These are phyloP conservation scores for Phyllosticta capitalensis DNA, from an alignment of 2,329 filamentous ascomycete species.

Conservation along the genomic window DNA sequence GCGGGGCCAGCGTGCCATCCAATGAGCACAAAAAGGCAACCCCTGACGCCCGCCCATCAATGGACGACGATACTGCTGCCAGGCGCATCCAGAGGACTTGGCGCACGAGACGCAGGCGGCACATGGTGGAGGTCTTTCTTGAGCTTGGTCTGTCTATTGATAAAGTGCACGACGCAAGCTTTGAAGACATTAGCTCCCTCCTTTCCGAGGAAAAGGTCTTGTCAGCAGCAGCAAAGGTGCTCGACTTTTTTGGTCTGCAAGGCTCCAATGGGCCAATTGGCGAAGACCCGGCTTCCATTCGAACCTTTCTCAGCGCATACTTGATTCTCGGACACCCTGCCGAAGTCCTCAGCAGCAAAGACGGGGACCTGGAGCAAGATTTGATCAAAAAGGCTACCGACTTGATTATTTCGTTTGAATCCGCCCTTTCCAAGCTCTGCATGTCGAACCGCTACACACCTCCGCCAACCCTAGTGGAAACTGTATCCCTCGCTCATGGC, in stretches of 20 bases:
- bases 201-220: constrained; percentile 60
- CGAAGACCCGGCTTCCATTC: constrained; percentile 58
- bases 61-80: constrained; percentile 54
- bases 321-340: constrained; percentile 71
- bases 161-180: constrained; percentile 57
- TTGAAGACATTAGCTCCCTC: constrained; percentile 63
- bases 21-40: constrained; percentile 28
- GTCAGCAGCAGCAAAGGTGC: constrained; percentile 53
- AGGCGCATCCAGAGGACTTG: constrained; percentile 61
- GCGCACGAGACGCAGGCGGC: constrained; percentile 50
- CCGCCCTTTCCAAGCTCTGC: constrained; percentile 56
- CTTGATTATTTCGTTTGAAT: constrained; percentile 68
- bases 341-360: constrained; percentile 66
- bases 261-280: constrained; percentile 49
- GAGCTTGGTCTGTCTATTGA: constrained; percentile 61
- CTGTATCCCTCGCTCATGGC: constrained; percentile 59
- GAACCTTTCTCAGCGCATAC: constrained; percentile 72
- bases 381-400: constrained; percentile 70
- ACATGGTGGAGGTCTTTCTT: constrained; percentile 55
- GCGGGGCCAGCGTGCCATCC: constrained; percentile 44
- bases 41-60: constrained; percentile 17
- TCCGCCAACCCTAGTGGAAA: constrained; percentile 51
- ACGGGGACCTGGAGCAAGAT: constrained; percentile 59
- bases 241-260: constrained; percentile 58
- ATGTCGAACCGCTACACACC: constrained; percentile 58